phyloP scores from a whole-genome alignment of 192 early-diverging fungal species.

The Coemansia sp. region DNA sequence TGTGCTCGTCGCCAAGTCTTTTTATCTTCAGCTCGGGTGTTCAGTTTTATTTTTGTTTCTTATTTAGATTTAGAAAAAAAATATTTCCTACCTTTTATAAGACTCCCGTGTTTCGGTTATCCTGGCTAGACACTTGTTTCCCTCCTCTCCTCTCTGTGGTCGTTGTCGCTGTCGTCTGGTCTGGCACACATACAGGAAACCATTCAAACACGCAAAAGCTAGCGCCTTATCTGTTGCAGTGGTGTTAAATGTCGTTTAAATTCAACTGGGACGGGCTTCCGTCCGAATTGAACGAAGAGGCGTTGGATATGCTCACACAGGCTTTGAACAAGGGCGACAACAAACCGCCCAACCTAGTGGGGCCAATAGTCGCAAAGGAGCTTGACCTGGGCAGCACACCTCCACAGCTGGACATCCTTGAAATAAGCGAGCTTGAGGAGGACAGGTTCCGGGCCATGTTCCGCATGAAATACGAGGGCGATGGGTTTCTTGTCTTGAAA shows the following conservation, averaged over 20 bases:
- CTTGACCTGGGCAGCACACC: constrained; percentile 94
- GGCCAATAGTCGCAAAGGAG: constrained; percentile 87
- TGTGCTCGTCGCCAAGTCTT: no score
- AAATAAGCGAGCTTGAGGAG: constrained; percentile 92
- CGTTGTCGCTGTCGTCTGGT: constrained; percentile 2
- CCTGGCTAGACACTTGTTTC: background rate
- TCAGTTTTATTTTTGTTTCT: no score
- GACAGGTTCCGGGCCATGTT: constrained; percentile 96
- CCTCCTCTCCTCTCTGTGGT: background rate
- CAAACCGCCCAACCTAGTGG: constrained; percentile 91
- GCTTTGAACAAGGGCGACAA: constrained; percentile 91
- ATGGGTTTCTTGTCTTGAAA: constrained; percentile 87
- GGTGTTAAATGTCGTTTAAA: constrained; percentile 78
- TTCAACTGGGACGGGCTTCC: constrained; percentile 96
- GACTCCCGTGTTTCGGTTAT: background rate
- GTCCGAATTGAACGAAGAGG: constrained; percentile 82
- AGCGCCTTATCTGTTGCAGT: background rate
- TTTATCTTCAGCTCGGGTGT: no score
- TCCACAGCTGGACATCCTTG: constrained; percentile 96
- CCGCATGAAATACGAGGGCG: constrained; percentile 89
- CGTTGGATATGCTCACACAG: constrained; percentile 77
- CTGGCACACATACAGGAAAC: background rate
- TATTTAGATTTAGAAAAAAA: no score
- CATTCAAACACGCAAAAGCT: background rate
- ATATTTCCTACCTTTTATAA: no score